These are phyloP conservation scores for Apiotrichum domesticum DNA, from an alignment of 1,284 basidiomycete species.

Conservation along the genomic window DNA sequence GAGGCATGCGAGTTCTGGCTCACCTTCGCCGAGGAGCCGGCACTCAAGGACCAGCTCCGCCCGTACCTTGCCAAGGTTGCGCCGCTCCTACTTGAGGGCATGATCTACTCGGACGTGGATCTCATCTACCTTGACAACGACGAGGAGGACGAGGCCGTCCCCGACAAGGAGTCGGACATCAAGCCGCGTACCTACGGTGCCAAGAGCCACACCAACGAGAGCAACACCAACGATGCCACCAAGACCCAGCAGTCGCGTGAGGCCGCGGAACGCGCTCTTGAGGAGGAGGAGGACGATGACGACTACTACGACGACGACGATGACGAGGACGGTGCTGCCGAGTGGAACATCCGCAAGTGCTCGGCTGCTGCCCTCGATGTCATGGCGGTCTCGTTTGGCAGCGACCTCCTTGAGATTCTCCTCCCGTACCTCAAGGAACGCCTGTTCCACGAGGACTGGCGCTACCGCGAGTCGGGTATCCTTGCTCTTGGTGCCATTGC, in stretches of 20 bases:
- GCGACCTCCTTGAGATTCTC: slow-evolving; percentile 79
- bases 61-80: slow-evolving; percentile 83
- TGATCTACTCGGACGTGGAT: slow-evolving; percentile 96
- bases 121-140: slow-evolving; percentile 93
- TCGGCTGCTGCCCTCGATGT: slow-evolving; percentile 97
- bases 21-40: slow-evolving; percentile 92
- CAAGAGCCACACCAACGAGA: slow-evolving; percentile 74
- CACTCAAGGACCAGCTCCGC: slow-evolving; percentile 73
- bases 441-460: slow-evolving; percentile 89
- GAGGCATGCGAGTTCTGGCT: slow-evolving; percentile 99
- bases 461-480: slow-evolving; percentile 91
- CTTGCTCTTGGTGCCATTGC: slow-evolving; percentile 96
- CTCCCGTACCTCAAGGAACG: slow-evolving; percentile 87
- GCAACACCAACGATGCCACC: slow-evolving; percentile 34
- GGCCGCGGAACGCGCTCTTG: slow-evolving; percentile 46
- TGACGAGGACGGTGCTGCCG: slow-evolving; percentile 93
- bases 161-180: slow-evolving; percentile 91
- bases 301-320: slow-evolving; percentile 85
- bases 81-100: slow-evolving; percentile 89
- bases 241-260: slow-evolving; percentile 33
- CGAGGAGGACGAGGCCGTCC: slow-evolving; percentile 72
- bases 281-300: slow-evolving; percentile 75
- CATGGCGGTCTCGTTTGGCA: slow-evolving; percentile 84
- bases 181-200: slow-evolving; percentile 82
- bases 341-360: slow-evolving; percentile 99